Evolutionary conservation across 2,329 filamentous ascomycete genomes (phyloP).

Genomic region (Colletotrichum tamarilloi): DNA sequence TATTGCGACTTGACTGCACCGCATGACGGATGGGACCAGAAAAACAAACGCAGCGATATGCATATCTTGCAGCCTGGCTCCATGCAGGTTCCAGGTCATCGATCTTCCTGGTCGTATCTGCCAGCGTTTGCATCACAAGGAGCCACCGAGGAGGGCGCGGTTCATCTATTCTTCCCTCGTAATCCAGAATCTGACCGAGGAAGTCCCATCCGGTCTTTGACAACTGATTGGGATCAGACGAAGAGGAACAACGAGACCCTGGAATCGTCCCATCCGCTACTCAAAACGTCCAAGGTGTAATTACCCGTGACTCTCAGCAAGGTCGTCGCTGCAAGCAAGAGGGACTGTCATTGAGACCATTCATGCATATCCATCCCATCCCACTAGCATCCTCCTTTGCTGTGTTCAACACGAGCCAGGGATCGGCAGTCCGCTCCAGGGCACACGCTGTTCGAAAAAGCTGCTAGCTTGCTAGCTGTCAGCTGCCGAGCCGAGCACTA

Average conservation of each 20-base stretch:
- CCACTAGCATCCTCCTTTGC: background rate
- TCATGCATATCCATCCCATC: slow-evolving; percentile 13
- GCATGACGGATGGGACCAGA: background rate
- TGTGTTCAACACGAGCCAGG: slow-evolving; percentile 13
- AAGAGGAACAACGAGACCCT: background rate
- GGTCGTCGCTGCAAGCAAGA: slow-evolving; percentile 4
- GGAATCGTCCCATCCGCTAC: slow-evolving; percentile 3
- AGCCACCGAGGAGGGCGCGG: background rate
- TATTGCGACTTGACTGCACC: too few relatives aligned
- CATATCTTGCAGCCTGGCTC: background rate
- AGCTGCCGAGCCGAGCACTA: background rate
- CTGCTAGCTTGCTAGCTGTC: background rate
- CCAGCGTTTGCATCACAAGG: background rate
- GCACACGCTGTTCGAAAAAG: background rate
- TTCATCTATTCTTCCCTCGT: slow-evolving; percentile 18
- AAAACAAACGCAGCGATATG: background rate
- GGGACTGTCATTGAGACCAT: background rate
- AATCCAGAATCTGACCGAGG: slow-evolving; percentile 1
- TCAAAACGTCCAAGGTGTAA: background rate
- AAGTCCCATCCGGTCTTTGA: background rate
- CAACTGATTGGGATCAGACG: background rate
- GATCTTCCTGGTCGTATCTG: background rate
- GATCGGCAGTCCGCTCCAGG: slow-evolving; percentile 16
- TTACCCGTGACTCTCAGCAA: background rate
- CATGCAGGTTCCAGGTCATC: background rate